Evolutionary conservation across 2,329 filamentous ascomycete species (phyloP).

Genomic region (Scortechinia acanthostroma): DNA sequence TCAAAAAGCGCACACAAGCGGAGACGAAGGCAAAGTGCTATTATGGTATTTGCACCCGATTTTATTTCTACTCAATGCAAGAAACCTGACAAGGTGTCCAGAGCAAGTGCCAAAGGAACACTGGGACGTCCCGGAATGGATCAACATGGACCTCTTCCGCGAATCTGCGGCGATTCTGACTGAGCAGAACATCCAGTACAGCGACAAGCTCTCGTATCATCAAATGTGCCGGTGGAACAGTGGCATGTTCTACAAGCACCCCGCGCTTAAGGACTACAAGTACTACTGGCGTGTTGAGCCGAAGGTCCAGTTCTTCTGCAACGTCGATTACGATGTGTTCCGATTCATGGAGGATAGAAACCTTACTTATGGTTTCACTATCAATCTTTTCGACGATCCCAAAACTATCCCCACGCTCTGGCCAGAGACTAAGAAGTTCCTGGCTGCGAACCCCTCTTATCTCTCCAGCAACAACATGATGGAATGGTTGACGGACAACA

Average conservation of each 20-base stretch:
- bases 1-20: conserved; percentile 74
- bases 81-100: conserved; percentile 24
- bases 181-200: conserved; percentile 85
- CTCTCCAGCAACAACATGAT: conserved; percentile 78
- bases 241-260: conserved; percentile 94
- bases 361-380: conserved; percentile 98
- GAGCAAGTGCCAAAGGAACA: conserved; percentile 89
- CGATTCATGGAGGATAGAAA: conserved; percentile 96
- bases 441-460: conserved; percentile 76
- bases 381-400: conserved; percentile 90
- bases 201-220: conserved; percentile 82
- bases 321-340: conserved; percentile 97
- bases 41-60: conserved; percentile 67
- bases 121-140: conserved; percentile 88
- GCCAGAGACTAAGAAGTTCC: conserved; percentile 91
- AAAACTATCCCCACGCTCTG: conserved; percentile 80
- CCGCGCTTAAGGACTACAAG: conserved; percentile 71
- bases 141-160: conserved; percentile 76
- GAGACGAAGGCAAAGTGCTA: conserved; percentile 81
- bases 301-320: conserved; percentile 98
- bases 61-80: conserved; percentile 2
- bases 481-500: conserved; percentile 76
- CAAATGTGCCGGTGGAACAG: conserved; percentile 99
- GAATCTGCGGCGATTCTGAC: conserved; percentile 79
- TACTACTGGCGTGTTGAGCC: conserved; percentile 99